Percentiles rank a stretch among this genome's conserved stretches.
Evolutionary conservation across 768 basidiomycete genomes (phyloP).

Genomic region (Leccinum imitatum): DNA sequence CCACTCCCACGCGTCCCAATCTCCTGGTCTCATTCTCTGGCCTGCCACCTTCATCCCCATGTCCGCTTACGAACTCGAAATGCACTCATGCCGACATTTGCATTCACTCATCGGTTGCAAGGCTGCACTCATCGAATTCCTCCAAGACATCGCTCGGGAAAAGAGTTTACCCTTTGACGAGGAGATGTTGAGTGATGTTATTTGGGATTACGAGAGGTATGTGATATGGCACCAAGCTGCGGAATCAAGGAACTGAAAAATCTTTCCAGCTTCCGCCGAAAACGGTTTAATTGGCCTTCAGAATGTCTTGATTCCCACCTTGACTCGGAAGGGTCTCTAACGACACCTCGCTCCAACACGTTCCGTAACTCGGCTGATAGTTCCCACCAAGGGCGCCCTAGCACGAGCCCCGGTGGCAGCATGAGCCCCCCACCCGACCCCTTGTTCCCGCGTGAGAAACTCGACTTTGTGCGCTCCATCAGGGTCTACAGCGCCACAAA

Average conservation of each 20-base stretch:
- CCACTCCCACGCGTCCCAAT: constrained; percentile 43
- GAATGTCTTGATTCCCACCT: constrained; percentile 38
- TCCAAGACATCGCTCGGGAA: constrained; percentile 36
- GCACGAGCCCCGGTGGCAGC: constrained; percentile 12
- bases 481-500: constrained; percentile 54
- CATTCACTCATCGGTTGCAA: constrained; percentile 65
- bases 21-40: constrained; percentile 62
- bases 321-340: constrained; percentile 17
- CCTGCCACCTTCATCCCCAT: constrained; percentile 60
- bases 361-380: constrained; percentile 21
- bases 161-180: constrained; percentile 22
- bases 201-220: constrained; percentile 40
- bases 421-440: constrained; percentile 22
- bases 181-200: constrained; percentile 24
- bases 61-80: constrained; percentile 60
- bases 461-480: constrained; percentile 52
- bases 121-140: constrained; percentile 52
- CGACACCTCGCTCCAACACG: constrained; percentile 24
- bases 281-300: constrained; percentile 68
- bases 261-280: constrained; percentile 57
- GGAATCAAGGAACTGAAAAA: constrained; percentile 9
- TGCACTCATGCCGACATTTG: constrained; percentile 71
- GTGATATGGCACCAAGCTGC: not conserved
- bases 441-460: constrained; percentile 36
- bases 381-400: constrained; percentile 10